Percentiles rank a stretch among this genome's conserved stretches.
Conservation (phyloP, 345 rosid species). For the Eutrema heterophyllum region DNA sequence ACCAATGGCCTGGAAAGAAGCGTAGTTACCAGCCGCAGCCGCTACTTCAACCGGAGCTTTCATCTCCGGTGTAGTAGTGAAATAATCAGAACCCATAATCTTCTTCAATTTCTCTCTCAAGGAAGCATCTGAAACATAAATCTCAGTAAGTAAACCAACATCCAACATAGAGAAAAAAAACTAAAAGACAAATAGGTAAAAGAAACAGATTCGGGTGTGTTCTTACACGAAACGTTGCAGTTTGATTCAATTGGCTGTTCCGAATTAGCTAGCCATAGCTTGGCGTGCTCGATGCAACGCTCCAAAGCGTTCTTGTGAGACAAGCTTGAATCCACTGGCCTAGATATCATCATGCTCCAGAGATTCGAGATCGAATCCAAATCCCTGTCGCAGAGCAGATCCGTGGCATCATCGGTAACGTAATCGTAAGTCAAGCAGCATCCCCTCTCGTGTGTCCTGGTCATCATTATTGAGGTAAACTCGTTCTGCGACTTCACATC, state of each 20-base stretch:
- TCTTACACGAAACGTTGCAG: conserved; percentile 57
- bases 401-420: conserved; percentile 91
- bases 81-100: conserved; percentile 86
- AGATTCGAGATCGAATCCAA: conserved; percentile 69
- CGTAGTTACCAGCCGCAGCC: conserved; percentile 64
- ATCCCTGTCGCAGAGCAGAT: conserved; percentile 76
- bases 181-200: background rate
- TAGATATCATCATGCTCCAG: conserved; percentile 58
- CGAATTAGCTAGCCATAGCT: conserved; percentile 67
- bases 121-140: conserved; percentile 52
- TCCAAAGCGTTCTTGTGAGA: conserved; percentile 81
- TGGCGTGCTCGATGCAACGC: conserved; percentile 68
- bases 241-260: conserved; percentile 53
- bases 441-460: conserved; percentile 81
- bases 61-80: conserved; percentile 80
- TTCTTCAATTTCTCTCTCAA: conserved; percentile 70
- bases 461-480: conserved; percentile 67
- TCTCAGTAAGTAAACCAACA: background rate
- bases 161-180: too few species aligned
- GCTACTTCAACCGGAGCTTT: conserved; percentile 79
- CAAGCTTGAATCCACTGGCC: conserved; percentile 69
- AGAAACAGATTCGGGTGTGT: background rate
- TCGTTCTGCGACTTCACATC: conserved; percentile 82
- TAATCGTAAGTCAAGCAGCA: conserved; percentile 88
- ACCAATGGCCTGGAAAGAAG: conserved; percentile 42